Conservation (phyloP, 352 stramenopile genomes). For the Thalassiosira hispida region DNA sequence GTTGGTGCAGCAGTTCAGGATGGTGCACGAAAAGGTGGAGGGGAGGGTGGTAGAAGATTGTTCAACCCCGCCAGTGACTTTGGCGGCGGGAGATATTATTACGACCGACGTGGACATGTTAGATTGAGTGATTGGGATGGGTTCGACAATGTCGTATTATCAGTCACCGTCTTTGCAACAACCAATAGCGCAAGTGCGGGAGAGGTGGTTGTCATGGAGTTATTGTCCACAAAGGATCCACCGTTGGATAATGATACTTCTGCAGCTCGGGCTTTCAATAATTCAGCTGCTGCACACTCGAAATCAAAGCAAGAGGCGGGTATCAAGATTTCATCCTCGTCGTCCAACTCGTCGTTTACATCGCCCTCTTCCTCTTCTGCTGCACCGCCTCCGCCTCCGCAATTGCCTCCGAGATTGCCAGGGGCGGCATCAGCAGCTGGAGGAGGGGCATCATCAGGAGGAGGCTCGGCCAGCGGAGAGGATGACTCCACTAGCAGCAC, state of each 20-base stretch:
- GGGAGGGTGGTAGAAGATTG: not conserved
- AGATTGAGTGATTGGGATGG: constrained; percentile 47
- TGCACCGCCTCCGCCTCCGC: constrained; percentile 12
- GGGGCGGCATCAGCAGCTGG: not conserved
- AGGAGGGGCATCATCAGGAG: not conserved
- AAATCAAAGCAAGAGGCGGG: not conserved
- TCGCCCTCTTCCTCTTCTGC: not conserved
- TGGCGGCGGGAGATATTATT: constrained; percentile 22
- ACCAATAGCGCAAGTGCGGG: constrained; percentile 1
- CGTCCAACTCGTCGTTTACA: constrained; percentile 6
- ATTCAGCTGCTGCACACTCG: not conserved
- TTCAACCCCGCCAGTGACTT: not conserved
- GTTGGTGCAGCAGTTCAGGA: not conserved
- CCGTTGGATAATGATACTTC: not conserved
- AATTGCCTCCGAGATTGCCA: not conserved
- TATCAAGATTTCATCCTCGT: constrained; percentile 29
- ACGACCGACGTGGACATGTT: constrained; percentile 6
- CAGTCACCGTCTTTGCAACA: constrained; percentile 50
- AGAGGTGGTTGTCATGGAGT: constrained; percentile 54
- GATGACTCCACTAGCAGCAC: constrained; percentile 13
- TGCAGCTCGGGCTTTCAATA: not conserved
- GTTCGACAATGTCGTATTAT: constrained; percentile 57
- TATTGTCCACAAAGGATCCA: constrained; percentile 55
- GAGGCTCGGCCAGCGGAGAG: not conserved
- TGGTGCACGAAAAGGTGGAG: not conserved